Conservation (phyloP, 176 grass and related monocot genomes). For the Oryza glaberrima region DNA sequence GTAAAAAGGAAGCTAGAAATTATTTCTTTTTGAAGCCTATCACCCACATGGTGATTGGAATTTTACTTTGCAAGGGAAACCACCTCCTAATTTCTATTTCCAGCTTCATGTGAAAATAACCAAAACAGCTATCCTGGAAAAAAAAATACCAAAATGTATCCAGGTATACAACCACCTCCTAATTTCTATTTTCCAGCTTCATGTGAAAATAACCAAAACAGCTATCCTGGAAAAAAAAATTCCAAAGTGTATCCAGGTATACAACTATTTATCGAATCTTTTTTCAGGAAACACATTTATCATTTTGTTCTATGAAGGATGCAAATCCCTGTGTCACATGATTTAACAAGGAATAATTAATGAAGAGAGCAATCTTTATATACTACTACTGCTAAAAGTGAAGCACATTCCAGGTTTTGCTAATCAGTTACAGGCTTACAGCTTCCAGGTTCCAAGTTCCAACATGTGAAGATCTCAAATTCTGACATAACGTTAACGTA, state of each 20-base stretch:
- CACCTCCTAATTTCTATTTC: not conserved
- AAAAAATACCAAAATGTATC: slow-evolving; percentile 24
- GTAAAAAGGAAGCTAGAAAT: not conserved
- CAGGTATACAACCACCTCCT: not conserved
- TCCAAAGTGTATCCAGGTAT: slow-evolving; percentile 4
- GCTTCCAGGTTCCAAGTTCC: no score
- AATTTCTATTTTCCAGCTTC: not conserved
- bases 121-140: slow-evolving; percentile 2
- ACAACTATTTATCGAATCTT: not conserved
- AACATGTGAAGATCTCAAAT: not conserved
- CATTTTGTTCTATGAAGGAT: not conserved
- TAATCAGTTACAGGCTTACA: not conserved
- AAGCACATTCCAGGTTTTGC: not conserved
- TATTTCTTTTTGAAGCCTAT: not conserved
- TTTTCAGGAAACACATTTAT: not conserved
- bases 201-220: not conserved
- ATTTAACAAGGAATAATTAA: not conserved
- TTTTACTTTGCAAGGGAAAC: not conserved
- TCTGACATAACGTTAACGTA: slow-evolving; percentile 9
- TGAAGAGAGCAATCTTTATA: not conserved
- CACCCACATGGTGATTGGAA: slow-evolving; percentile 6
- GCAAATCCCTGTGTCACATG: not conserved
- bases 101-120: not conserved
- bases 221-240: slow-evolving; percentile 23
- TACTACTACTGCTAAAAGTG: not conserved